A percentile compares a stretch with the other conserved stretches of the same genome.
phyloP scores from a whole-genome alignment of 2,329 filamentous ascomycete genomes.

The Beauveria caledonica region DNA sequence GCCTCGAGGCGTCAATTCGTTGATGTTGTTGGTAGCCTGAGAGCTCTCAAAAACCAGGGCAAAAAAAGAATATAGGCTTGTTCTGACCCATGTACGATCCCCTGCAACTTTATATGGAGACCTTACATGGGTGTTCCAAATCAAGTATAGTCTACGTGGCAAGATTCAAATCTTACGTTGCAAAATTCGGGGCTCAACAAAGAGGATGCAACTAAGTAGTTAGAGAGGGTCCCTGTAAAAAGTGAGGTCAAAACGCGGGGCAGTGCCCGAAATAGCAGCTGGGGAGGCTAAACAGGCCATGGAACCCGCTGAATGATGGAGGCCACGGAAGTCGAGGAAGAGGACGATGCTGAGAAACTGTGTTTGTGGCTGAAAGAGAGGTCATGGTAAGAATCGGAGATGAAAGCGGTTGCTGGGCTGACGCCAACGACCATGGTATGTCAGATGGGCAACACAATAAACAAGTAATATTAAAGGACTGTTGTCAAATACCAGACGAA shows the following conservation, averaged over 20 bases:
- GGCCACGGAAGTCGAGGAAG: not conserved
- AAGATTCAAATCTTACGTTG: no score
- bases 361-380: not conserved
- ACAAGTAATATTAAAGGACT: not conserved
- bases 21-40: no score
- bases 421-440: not conserved
- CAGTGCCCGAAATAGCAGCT: slow-evolving; percentile 5
- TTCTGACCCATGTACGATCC: no score
- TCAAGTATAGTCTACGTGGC: no score
- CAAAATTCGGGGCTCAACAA: no score
- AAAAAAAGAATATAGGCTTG: no score
- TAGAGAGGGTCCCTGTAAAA: not conserved
- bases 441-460: not conserved
- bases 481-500: slow-evolving; percentile 2
- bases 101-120: no score
- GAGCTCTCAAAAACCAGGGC: no score
- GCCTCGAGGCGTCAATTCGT: no score
- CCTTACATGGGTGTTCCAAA: no score
- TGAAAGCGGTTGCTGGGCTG: not conserved
- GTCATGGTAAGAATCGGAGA: not conserved
- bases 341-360: not conserved
- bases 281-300: not conserved
- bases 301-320: not conserved
- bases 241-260: slow-evolving; percentile 1
- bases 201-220: no score